Base-by-base conservation (phyloP, 176 grass and related monocot species). In the Oryza rufipogon region DNA sequence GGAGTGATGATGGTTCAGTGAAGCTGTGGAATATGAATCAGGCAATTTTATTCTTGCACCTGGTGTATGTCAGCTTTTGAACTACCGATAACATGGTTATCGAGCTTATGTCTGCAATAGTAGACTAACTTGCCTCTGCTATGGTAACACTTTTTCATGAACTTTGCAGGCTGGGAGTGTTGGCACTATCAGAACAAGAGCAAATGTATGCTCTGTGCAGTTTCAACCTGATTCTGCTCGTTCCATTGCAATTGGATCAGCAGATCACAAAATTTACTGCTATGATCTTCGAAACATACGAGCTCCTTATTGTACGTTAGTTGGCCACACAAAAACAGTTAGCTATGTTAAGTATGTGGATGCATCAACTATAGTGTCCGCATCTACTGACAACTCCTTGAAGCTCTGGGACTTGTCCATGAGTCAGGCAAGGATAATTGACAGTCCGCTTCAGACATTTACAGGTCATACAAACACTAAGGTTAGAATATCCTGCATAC, bases 21-120 rank as follows among this genome's bases (percentile, higher is more conserved):
- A 99, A 99, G 88, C 90, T 99, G 74, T 99, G 97, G 97, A 92
- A 86, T 88, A 99, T 99, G 81, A 99, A 99, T 99, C 89, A 99
- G 97, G 97, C 92, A 93, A 91, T 91, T 94, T 63, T 94, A 91
- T 91, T 91, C 84, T 87, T 95, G 80, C 69, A 90, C 92, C 89
- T 94, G 66, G 58, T 89, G 83, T 90, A 94, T 97, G 87, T 91
- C 91, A 81, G 84, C 84, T 90, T 94, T 89, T 91, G 69, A 86
- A 83, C 73, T 82, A 73, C 45, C 36, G 83, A 91, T 92, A 92
- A 80, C 71, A 14, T 86, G 66, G 68, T 82, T 87, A 77, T 97
- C 68, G 77, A 90, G 76, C 74, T 78, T 66, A 49, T 79, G 51
- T 51, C 26, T 85, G 73, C 38, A 47, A 78, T 81, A 20, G 68